Conservation (phyloP, 148 eudicot genomes). For the Rhododendron williamsianum region DNA sequence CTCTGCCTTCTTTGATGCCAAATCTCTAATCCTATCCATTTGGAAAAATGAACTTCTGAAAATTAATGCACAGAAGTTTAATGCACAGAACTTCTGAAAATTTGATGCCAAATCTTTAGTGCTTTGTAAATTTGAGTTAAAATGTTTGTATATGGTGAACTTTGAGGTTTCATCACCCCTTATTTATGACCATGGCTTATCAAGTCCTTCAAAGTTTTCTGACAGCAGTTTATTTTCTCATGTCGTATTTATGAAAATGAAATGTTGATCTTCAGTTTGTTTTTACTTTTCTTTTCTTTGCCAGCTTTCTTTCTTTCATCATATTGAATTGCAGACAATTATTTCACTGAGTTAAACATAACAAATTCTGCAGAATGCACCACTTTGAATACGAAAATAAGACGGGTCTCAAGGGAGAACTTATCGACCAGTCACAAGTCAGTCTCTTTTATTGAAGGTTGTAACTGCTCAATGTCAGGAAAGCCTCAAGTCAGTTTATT, state of each 20-base stretch:
- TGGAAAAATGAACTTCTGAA: conserved; percentile 5
- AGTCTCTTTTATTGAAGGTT: not conserved
- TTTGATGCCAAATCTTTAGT: not conserved
- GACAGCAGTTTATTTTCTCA: not conserved
- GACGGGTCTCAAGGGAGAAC: not conserved
- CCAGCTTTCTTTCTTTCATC: not conserved
- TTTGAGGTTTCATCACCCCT: conserved; percentile 18
- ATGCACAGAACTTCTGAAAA: conserved; percentile 8
- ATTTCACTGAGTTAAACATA: not conserved
- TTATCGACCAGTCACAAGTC: not conserved
- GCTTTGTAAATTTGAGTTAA: not conserved
- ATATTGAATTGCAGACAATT: not conserved
- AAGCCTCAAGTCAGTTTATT: not conserved
- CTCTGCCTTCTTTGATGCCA: conserved; percentile 42
- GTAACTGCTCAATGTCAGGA: not conserved
- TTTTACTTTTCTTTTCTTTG: not conserved
- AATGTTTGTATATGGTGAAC: not conserved
- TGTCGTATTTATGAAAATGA: not conserved
- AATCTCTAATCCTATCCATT: conserved; percentile 38
- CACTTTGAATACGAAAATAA: not conserved
- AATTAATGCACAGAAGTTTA: no score
- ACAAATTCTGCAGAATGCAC: not conserved
- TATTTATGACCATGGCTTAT: conserved; percentile 1
- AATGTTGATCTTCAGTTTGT: not conserved
- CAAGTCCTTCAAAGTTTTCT: not conserved